Evolutionary conservation across 2,329 filamentous ascomycete genomes (phyloP), one percentile per base, ranked within the genome.

Genomic region (Aspergillus niger): DNA sequence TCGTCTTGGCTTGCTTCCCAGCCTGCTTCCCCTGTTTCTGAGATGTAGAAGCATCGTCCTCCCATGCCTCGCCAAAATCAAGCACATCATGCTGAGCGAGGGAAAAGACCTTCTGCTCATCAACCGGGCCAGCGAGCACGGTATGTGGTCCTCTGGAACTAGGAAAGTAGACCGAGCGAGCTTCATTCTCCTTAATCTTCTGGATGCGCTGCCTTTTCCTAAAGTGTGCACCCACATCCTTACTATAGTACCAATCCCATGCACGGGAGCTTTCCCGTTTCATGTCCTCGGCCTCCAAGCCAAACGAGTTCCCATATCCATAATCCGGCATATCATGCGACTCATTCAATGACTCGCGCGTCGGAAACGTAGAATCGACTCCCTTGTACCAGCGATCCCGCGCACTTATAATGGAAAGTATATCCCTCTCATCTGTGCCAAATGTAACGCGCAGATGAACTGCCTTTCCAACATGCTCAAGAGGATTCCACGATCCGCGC

Each of bases 181-280:
- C 80, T 49, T 80, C 72, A 10, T 74, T 67, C 36, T 71, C 68
- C 8, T 64, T 69, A 7, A 86, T 63, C 2, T 43, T 57, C 24
- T 65, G 69, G 4, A 74, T 65, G 3, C 65, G 68, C 62, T 86
- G 85, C 15, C 70, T 74, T 52, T 69, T 68, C 6, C 69, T 66
- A 59, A 86, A 84, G 2, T 54, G 63, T 11, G 73, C 69, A 44
- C 76, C 76, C 26, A 80, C 76, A 22, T 74, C 74, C 24, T 72
- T 63, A 8, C 76, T 68, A 55, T 79, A 76, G 66, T 85, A 87
- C 85, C 85, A 87, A 50, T 80, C 75, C 80, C 82, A 84, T 17
- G 78, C 77, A 7, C 69, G 65, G 1, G 75, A 78, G n/a, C 75
- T 72, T 64, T 86, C 84, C 41, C 70, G 75, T 55, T 77, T 69